A percentile compares a stretch with the other conserved stretches of the same genome.
Evolutionary conservation across 108 stramenopile genomes (phyloP).

Genomic region (Cyclotella sp.): DNA sequence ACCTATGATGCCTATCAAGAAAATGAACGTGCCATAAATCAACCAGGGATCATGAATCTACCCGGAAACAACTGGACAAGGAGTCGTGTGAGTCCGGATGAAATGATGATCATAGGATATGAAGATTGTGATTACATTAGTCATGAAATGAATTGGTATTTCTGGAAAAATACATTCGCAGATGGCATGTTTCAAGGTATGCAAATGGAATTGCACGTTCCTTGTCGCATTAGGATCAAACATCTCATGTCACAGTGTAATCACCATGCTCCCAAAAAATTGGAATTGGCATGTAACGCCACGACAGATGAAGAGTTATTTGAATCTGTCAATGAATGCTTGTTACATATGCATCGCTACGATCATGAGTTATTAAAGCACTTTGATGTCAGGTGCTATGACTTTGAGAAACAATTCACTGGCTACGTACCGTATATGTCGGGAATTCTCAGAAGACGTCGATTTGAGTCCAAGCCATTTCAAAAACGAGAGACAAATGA

Average conservation of each 20-base stretch:
- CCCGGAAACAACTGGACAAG: too few relatives aligned
- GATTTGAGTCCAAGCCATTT: constrained; percentile 11
- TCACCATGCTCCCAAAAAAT: not conserved
- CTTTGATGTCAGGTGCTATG: constrained; percentile 34
- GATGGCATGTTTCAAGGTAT: constrained; percentile 8
- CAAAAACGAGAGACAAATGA: constrained; percentile 16
- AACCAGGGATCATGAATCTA: not conserved
- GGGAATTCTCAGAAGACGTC: constrained; percentile 3
- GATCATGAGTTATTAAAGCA: constrained; percentile 5
- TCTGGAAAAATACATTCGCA: constrained; percentile 3
- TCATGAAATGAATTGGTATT: not conserved
- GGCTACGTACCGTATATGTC: constrained; percentile 19
- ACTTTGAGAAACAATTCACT: constrained; percentile 23
- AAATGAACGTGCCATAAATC: constrained; percentile 3
- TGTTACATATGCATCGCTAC: not conserved
- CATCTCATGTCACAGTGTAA: constrained; percentile 52
- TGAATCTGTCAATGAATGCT: constrained; percentile 23
- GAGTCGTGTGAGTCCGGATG: not conserved
- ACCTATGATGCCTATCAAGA: constrained; percentile 30
- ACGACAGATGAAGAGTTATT: constrained; percentile 20
- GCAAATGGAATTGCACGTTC: constrained; percentile 41
- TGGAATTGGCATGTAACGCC: constrained; percentile 28
- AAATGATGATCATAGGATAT: constrained; percentile 33
- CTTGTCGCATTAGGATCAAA: constrained; percentile 37
- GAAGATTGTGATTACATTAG: constrained; percentile 49